Base-by-base conservation (phyloP, 805 yeast genomes). In the Yamadazyma scolyti region DNA sequence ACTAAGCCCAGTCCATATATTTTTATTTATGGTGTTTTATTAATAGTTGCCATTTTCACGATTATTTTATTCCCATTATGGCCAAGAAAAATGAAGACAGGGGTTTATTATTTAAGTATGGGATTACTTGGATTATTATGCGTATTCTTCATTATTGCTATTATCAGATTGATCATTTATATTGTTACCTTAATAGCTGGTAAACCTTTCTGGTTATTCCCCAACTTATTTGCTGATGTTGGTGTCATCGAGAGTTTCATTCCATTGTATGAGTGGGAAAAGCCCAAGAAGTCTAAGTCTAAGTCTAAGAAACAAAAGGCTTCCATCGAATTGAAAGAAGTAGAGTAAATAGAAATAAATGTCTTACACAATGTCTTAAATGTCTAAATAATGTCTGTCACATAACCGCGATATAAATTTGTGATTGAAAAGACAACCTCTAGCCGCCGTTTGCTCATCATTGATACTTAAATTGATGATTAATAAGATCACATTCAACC, bases 141-240 rank as follows among this genome's bases (percentile, higher is more conserved):
- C 4, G 62, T 75, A 27, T 82, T 93, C 58, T 82, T 93, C 43
- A 82, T 61, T 13, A 57, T 84, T 46, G 95, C 97, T 2, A 69
- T 93, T 25, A 61, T 90, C 20, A 73, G 98, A 51, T 65, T 89
- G 52, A 67, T 89, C 23, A 52, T 93, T 16, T 86, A 78, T 47
- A 44, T 71, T 16, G 44, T 82, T 30, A 73, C 88, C 0, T 61
- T 80, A 28, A 58, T 74, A 1, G 61, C 72, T 34, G 74, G 77
- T 6, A 77, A 77, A 25, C 95, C 95, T n/a, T 71, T 93, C 54
- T 93, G 98, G 98, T 55, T 93, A 27, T 90, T 87, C 71, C 98
- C 98, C 34, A 90, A 90, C 54, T 68, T 93, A 52, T 93, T 89
- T 60, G 98, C 81, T 40, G 98, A 93, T 52, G 89, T 94, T 47